Conservation (phyloP, 495 filamentous ascomycete genomes). For the Penicillium bovifimosum region DNA sequence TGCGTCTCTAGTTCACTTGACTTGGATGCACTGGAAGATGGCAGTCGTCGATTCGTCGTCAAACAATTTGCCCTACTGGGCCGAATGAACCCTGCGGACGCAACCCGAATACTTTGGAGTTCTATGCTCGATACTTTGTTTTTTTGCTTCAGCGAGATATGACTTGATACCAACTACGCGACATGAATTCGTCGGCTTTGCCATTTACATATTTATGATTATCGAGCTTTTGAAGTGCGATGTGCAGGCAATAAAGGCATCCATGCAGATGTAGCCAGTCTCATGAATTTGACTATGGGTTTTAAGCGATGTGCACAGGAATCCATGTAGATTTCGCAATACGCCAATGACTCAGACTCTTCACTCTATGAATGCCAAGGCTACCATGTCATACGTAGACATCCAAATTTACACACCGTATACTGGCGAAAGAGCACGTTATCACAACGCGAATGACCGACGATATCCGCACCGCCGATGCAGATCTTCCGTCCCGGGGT, state of each 20-base stretch:
- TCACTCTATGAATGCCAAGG: no score
- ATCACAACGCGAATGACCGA: background rate
- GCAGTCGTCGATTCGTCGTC: constrained; percentile 2
- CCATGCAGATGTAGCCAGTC: background rate
- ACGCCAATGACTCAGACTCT: no score
- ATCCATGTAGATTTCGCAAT: background rate
- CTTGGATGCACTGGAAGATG: background rate
- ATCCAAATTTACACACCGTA: background rate
- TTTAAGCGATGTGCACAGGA: background rate
- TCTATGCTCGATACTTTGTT: constrained; percentile 6
- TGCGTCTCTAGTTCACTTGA: background rate
- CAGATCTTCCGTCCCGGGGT: constrained; percentile 7
- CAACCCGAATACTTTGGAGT: background rate
- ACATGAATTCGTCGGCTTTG: constrained; percentile 8
- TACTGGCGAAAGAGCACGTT: background rate
- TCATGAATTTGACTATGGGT: background rate
- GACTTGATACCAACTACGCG: constrained; percentile 16
- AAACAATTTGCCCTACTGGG: background rate
- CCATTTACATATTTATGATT: constrained; percentile 9
- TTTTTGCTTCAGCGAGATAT: constrained; percentile 13
- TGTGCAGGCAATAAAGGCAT: background rate
- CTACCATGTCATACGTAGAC: background rate
- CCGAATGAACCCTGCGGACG: constrained; percentile 1
- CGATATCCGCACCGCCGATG: constrained; percentile 5
- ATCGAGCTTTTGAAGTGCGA: background rate